These are phyloP conservation scores for Trichoderma erinaceum DNA, from an alignment of 495 filamentous ascomycete genomes.

Conservation along the genomic window DNA sequence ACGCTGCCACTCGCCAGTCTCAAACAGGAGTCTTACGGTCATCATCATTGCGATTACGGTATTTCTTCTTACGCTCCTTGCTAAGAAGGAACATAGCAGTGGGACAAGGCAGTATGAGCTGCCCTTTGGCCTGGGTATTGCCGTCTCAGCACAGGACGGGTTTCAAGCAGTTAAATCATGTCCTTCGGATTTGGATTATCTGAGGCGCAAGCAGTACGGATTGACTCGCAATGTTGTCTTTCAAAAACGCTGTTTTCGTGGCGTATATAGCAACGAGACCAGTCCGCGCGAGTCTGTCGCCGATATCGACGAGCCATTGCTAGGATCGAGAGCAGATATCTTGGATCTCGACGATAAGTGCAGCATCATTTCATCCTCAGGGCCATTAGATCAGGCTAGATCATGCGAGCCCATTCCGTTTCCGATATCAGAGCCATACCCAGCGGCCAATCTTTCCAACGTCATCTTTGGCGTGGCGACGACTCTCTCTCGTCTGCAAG, in stretches of 20 bases:
- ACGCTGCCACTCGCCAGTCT: not conserved
- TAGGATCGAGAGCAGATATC: not conserved
- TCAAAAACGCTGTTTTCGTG: slow-evolving; percentile 10
- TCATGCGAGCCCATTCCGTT: not conserved
- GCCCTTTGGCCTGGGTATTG: not conserved
- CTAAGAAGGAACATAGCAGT: not conserved
- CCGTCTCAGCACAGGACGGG: not conserved
- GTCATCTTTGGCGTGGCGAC: slow-evolving; percentile 55
- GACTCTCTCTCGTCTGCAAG: slow-evolving; percentile 47
- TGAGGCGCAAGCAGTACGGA: not conserved
- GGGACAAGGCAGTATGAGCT: not conserved
- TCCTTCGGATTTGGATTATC: not conserved
- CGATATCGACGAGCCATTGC: not conserved
- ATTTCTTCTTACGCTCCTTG: not conserved
- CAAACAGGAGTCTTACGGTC: not conserved
- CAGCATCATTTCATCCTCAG: not conserved
- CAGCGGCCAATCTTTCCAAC: slow-evolving; percentile 17
- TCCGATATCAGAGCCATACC: not conserved
- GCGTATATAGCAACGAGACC: not conserved
- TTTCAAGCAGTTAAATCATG: not conserved
- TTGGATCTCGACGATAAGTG: slow-evolving; percentile 8
- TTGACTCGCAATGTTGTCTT: slow-evolving; percentile 3
- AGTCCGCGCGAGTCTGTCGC: not conserved
- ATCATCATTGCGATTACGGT: not conserved
- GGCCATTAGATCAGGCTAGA: not conserved